Conservation (phyloP, 805 yeast genomes). For the Candida fluviatilis region DNA sequence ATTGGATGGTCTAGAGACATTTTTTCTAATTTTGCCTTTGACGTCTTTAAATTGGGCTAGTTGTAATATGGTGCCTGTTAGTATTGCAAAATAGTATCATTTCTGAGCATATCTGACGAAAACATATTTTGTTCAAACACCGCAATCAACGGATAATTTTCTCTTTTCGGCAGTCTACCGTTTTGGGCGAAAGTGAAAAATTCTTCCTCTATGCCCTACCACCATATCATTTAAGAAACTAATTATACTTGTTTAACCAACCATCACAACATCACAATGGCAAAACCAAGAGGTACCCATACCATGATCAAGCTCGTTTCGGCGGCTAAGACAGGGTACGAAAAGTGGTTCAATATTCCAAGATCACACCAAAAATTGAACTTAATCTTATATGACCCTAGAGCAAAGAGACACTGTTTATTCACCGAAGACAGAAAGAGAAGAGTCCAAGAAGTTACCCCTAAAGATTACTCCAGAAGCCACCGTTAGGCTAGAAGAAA, state of each 20-base stretch:
- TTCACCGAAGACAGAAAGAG: slow-evolving; percentile 88
- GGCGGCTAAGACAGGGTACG: slow-evolving; percentile 85
- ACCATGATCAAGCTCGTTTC: slow-evolving; percentile 84
- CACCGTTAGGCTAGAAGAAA: no score
- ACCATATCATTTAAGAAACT: no score
- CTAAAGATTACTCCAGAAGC: slow-evolving; percentile 31
- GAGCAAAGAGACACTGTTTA: slow-evolving; percentile 83
- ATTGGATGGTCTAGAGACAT: neutral
- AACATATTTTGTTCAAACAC: no score
- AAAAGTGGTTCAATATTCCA: slow-evolving; percentile 74
- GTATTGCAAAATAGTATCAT: no score
- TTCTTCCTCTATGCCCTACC: neutral
- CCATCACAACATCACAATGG: slow-evolving; percentile 12
- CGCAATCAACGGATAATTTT: no score
- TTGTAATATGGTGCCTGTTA: no score
- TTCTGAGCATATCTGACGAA: no score
- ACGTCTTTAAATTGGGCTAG: no score
- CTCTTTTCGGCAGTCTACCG: slow-evolving; percentile 7
- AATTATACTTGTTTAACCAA: neutral
- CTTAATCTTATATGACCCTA: slow-evolving; percentile 83
- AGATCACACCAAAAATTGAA: slow-evolving; percentile 76
- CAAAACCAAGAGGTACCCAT: slow-evolving; percentile 68
- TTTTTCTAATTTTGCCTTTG: neutral
- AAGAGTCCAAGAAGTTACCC: slow-evolving; percentile 52
- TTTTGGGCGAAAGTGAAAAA: neutral